Percentiles rank a stretch among this genome's conserved stretches.
Evolutionary conservation across 2,329 filamentous ascomycete genomes (phyloP).

Genomic region (Verticillium albo-atrum): DNA sequence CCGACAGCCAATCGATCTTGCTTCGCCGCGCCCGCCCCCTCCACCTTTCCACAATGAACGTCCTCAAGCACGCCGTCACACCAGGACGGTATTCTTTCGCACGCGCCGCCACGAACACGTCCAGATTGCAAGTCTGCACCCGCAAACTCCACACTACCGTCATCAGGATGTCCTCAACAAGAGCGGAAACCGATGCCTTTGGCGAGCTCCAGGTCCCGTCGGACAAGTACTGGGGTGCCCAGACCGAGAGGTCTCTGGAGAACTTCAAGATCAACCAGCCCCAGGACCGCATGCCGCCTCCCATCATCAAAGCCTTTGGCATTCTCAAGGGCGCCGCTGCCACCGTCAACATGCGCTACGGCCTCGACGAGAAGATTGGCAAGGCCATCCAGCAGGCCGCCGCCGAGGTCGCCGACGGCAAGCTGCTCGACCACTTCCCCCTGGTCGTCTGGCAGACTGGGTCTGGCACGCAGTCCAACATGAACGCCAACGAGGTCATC

Average conservation of each 20-base stretch:
- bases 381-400: conserved; percentile 94
- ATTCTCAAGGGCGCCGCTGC: conserved; percentile 96
- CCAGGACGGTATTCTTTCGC: background rate
- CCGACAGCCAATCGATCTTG: background rate
- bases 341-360: conserved; percentile 91
- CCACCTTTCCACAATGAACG: background rate
- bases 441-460: conserved; percentile 99
- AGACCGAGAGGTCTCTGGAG: conserved; percentile 91
- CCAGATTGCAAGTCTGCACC: background rate
- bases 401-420: conserved; percentile 85
- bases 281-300: conserved; percentile 94
- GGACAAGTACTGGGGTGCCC: conserved; percentile 98
- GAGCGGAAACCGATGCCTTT: conserved; percentile 95
- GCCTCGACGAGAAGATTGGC: conserved; percentile 71
- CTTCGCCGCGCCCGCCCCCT: background rate
- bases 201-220: conserved; percentile 88
- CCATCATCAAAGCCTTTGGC: conserved; percentile 88
- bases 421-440: conserved; percentile 95
- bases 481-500: conserved; percentile 99
- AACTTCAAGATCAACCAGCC: conserved; percentile 99
- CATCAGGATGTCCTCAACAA: conserved; percentile 48
- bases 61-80: background rate
- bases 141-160: conserved; percentile 37
- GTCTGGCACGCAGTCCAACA: conserved; percentile 98
- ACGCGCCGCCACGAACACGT: background rate